Evolutionary conservation across 164 flowering plant species (phyloP), one percentile per base, ranked within the genome.

Genomic region (Tinospora cordifolia): DNA sequence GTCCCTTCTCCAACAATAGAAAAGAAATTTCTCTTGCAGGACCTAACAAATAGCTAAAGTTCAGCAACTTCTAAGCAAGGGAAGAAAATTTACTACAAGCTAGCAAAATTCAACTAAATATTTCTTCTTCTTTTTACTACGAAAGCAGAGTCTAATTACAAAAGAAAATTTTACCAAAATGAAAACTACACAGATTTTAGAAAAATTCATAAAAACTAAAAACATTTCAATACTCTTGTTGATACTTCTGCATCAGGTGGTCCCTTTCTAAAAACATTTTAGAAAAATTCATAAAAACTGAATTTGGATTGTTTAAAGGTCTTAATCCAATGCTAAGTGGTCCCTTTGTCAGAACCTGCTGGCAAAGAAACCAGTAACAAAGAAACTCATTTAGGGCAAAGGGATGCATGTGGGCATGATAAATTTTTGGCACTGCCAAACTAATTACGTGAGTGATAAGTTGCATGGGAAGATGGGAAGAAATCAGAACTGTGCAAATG

Each of bases 221-320:
- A n/a, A n/a, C n/a, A n/a, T n/a, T n/a, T n/a, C n/a, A n/a, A n/a
- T n/a, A n/a, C n/a, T n/a, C 78, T 69, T 89, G 98, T 70, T 86
- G 97, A 79, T 90, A 88, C 64, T 92, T 92, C 83, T 90, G 98
- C 65, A 92, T 76, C 66, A 91, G 81, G 74, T 90, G 99, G 69
- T 91, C 99, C n/a, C n/a, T n/a, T n/a, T n/a, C n/a, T n/a, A n/a
- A n/a, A n/a, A n/a, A n/a, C n/a, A n/a, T n/a, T n/a, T n/a, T n/a
- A n/a, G n/a, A n/a, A n/a, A n/a, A n/a, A n/a, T n/a, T n/a, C n/a
- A n/a, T n/a, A 78, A 90, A 83, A 71, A 77, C 86, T 24, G 88
- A 68, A 81, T 76, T 87, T 38, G 84, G 75, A 69, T 88, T 82
- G 76, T 87, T 89, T 69, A 89, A 63, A 75, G 97, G 84, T 78